phyloP scores from a whole-genome alignment of 352 stramenopile genomes.

The Globisporangium nunn region DNA sequence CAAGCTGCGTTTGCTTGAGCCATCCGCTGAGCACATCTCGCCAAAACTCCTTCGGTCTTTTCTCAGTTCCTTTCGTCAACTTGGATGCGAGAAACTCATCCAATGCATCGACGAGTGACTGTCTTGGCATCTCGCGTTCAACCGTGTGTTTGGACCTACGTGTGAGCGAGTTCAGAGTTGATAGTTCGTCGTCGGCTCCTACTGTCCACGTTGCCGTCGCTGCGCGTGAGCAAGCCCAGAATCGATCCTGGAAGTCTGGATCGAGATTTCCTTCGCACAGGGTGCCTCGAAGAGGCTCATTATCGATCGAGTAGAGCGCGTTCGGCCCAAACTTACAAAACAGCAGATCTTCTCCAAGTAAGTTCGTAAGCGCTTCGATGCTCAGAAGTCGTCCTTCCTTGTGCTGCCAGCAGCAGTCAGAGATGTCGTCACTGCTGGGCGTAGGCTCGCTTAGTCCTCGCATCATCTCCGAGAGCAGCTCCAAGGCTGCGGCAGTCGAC shows the following conservation, averaged over 20 bases:
- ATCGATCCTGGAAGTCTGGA: not conserved
- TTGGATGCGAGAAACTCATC: conserved; percentile 5
- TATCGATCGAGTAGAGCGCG: not conserved
- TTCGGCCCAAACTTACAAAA: conserved; percentile 1
- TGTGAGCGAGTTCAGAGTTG: not conserved
- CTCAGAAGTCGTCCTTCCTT: conserved; percentile 63
- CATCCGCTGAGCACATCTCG: conserved; percentile 26
- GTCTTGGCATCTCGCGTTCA: too few species aligned
- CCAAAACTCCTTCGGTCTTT: conserved; percentile 21
- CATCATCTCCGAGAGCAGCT: conserved; percentile 45
- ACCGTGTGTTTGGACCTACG: not conserved
- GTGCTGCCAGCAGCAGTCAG: conserved; percentile 49
- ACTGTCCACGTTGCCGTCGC: conserved; percentile 30
- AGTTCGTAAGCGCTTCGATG: conserved; percentile 41
- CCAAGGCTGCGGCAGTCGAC: conserved; percentile 11
- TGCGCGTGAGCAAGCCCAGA: not conserved
- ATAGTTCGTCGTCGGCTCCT: conserved; percentile 15
- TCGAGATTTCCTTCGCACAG: too few species aligned
- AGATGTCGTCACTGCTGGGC: conserved; percentile 4
- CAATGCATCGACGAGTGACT: conserved; percentile 1
- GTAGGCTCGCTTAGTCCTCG: conserved; percentile 22
- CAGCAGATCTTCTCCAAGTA: conserved; percentile 33
- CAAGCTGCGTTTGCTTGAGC: conserved; percentile 28
- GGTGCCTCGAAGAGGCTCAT: not conserved
- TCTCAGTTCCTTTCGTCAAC: not conserved